Conservation (phyloP, 495 filamentous ascomycete genomes). For the Trichoderma asperelloides region DNA sequence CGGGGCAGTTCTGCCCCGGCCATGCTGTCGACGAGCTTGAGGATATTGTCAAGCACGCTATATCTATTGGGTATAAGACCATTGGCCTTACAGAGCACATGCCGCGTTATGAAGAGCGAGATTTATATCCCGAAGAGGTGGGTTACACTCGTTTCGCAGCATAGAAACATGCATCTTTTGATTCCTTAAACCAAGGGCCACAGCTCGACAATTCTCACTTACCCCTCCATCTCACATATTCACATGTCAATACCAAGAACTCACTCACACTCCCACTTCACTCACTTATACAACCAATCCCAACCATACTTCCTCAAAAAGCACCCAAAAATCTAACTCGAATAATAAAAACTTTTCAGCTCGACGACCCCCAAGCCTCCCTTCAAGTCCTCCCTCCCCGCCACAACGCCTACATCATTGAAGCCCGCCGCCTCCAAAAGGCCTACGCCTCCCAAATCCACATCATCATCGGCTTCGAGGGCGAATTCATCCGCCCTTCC, state of each 20-base stretch:
- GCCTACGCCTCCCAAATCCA: constrained; percentile 64
- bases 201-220: neutral
- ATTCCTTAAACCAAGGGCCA: neutral
- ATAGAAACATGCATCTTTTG: neutral
- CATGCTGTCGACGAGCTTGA: constrained; percentile 82
- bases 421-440: constrained; percentile 61
- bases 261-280: constrained; percentile 5
- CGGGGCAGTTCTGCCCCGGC: constrained; percentile 87
- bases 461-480: constrained; percentile 84
- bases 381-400: constrained; percentile 38
- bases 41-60: constrained; percentile 71
- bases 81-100: constrained; percentile 97
- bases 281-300: neutral
- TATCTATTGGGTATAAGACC: constrained; percentile 64
- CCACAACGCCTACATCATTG: constrained; percentile 60
- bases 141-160: neutral
- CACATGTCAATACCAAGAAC: neutral
- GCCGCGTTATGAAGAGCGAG: constrained; percentile 60
- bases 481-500: constrained; percentile 74
- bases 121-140: constrained; percentile 93
- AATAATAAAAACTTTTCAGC: constrained; percentile 15
- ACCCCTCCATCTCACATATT: constrained; percentile 6
- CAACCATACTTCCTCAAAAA: neutral
- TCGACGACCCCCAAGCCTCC: constrained; percentile 26
- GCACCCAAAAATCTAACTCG: constrained; percentile 11